Conservation (phyloP, 2,329 filamentous ascomycete species). For the Beauveria medogensis region DNA sequence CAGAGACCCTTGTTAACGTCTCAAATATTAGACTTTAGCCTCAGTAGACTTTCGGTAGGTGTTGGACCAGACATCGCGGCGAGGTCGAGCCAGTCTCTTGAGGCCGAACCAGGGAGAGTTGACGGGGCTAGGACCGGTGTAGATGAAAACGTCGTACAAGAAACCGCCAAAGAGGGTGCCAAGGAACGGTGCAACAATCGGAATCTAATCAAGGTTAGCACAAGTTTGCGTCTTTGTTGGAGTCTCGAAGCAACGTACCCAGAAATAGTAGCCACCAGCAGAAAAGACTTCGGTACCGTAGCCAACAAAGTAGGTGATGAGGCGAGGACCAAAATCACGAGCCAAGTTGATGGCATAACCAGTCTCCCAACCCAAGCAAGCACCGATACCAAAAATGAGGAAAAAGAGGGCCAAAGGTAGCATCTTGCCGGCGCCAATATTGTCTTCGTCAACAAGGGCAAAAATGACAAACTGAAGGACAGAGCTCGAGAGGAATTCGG, state of each 20-base stretch:
- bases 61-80: conserved; percentile 29
- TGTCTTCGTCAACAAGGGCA: conserved; percentile 52
- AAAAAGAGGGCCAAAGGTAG: conserved; percentile 60
- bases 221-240: background rate
- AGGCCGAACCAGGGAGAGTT: conserved; percentile 60
- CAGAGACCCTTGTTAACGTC: background rate
- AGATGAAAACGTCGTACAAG: conserved; percentile 61
- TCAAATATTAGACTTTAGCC: conserved; percentile 12
- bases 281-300: conserved; percentile 61
- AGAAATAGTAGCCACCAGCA: conserved; percentile 64
- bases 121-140: conserved; percentile 61
- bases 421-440: conserved; percentile 46
- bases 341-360: conserved; percentile 70
- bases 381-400: conserved; percentile 64
- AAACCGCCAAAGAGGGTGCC: conserved; percentile 57
- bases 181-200: conserved; percentile 62
- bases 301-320: conserved; percentile 59
- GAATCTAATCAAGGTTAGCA: conserved; percentile 39
- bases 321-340: conserved; percentile 61
- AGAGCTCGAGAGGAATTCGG: conserved; percentile 59
- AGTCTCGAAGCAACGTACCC: conserved; percentile 37
- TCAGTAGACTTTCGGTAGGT: conserved; percentile 19
- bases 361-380: conserved; percentile 69
- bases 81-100: conserved; percentile 36
- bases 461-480: conserved; percentile 67